Evolutionary conservation across 2,329 filamentous ascomycete genomes (phyloP).

Genomic region (Fusarium sp.): DNA sequence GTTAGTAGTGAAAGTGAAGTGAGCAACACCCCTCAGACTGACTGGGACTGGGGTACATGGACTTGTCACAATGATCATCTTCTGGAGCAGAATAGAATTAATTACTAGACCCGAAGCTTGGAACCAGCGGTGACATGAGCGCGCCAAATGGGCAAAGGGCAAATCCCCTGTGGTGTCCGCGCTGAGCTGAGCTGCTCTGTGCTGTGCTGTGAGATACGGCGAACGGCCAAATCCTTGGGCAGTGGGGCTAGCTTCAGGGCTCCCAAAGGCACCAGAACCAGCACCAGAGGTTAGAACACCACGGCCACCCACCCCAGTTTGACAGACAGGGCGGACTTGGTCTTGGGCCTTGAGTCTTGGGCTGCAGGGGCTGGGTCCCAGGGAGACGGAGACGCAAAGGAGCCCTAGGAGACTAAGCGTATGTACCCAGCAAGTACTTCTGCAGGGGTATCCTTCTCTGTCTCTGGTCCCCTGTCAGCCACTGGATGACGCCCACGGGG

Average conservation of each 20-base stretch:
- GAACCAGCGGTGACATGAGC: conserved; percentile 49
- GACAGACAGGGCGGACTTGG: conserved; percentile 45
- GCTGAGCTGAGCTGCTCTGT: background rate
- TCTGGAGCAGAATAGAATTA: conserved; percentile 34
- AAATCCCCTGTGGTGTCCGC: conserved; percentile 41
- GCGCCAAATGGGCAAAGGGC: conserved; percentile 29
- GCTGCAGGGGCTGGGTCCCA: conserved; percentile 30
- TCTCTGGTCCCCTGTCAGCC: background rate
- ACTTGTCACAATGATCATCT: conserved; percentile 39
- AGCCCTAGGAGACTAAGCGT: conserved; percentile 8
- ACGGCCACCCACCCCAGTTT: conserved; percentile 37
- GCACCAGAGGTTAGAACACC: background rate
- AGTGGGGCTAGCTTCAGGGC: conserved; percentile 40
- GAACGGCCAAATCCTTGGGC: conserved; percentile 43
- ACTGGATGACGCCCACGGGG: conserved; percentile 29
- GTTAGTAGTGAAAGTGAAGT: conserved; percentile 23
- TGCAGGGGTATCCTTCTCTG: conserved; percentile 25
- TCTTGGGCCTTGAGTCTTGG: conserved; percentile 18
- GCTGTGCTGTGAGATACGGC: conserved; percentile 36
- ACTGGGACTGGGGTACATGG: conserved; percentile 39
- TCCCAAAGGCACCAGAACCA: conserved; percentile 22
- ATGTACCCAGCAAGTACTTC: conserved; percentile 40
- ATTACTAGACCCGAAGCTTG: conserved; percentile 44
- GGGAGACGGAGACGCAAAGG: conserved; percentile 25
- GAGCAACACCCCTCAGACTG: conserved; percentile 36